These are phyloP conservation scores for barrel medic (Medicago truncatula) DNA, from an alignment of 306 rosid genomes.

Conservation along the genomic window MtrunA17r5.0-ANR NC_053043.1:44915001-44915500, in stretches of 20 bases:
- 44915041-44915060: slow-evolving; percentile 6
- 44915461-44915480: slow-evolving; percentile 4
- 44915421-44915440: slow-evolving; percentile 2
- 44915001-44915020: background rate
- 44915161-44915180: slow-evolving; percentile 81
- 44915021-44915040: background rate
- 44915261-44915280: slow-evolving; percentile 74
- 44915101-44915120: slow-evolving; percentile 15
- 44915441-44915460: slow-evolving; percentile 1
- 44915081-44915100: background rate
- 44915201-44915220: slow-evolving; percentile 94
- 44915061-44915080: slow-evolving; percentile 13
- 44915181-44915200: slow-evolving; percentile 94
- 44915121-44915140: background rate
- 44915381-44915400: background rate
- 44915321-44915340: slow-evolving; percentile 21
- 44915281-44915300: slow-evolving; percentile 66
- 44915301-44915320: slow-evolving; percentile 38
- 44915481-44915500: background rate
- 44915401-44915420: background rate
- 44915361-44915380: background rate
- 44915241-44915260: slow-evolving; percentile 89
- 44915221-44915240: slow-evolving; percentile 96
- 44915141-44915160: slow-evolving; percentile 49
- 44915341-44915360: slow-evolving; percentile 17